Evolutionary conservation across 306 rosid genomes (phyloP).

Genomic region (Herpetospermum pedunculosum): DNA sequence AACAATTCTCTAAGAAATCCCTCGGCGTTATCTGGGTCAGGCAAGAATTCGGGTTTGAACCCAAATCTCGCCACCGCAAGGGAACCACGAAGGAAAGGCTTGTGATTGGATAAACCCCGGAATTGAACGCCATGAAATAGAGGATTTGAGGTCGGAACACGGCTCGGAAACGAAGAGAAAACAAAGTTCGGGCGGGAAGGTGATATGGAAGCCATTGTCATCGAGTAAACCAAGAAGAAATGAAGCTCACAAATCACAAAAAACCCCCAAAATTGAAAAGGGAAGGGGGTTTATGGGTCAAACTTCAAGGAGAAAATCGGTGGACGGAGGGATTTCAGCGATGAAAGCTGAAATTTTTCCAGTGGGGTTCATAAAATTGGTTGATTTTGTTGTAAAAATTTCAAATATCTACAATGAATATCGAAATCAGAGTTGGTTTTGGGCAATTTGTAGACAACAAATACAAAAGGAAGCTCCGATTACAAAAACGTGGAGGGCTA

Average conservation of each 20-base stretch:
- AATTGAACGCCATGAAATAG: conserved; percentile 30
- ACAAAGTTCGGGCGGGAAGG: conserved; percentile 32
- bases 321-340: background rate
- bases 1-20: conserved; percentile 36
- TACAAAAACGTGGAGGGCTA: background rate
- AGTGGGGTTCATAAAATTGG: background rate
- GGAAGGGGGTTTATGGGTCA: background rate
- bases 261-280: background rate
- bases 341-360: background rate
- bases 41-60: conserved; percentile 38
- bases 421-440: background rate
- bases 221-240: background rate
- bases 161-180: conserved; percentile 31
- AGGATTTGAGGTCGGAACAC: conserved; percentile 17
- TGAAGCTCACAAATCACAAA: background rate
- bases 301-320: background rate
- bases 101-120: conserved; percentile 17
- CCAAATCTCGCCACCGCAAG: conserved; percentile 45
- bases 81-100: conserved; percentile 48
- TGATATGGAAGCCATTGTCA: conserved; percentile 41
- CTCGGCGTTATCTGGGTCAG: conserved; percentile 44
- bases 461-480: background rate
- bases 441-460: background rate
- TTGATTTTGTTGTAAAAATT: background rate
- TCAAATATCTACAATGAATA: background rate